These are phyloP conservation scores for Hymenochaete sp. DNA, from an alignment of 1,284 basidiomycete genomes.

Conservation along the genomic window DNA sequence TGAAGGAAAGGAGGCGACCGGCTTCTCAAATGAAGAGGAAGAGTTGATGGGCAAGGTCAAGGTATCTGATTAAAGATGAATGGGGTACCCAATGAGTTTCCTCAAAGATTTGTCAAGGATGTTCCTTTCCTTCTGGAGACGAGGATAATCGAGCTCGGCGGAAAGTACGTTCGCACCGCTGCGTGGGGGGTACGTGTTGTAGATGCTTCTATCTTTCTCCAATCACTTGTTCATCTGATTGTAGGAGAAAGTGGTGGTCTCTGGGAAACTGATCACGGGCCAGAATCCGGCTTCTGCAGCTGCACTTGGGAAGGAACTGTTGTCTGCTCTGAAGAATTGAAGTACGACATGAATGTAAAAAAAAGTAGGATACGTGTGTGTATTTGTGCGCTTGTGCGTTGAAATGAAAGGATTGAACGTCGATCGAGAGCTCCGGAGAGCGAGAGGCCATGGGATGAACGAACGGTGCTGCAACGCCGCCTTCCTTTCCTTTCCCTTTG, in stretches of 20 bases:
- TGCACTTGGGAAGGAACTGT: conserved; percentile 40
- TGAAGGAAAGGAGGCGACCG: conserved; percentile 49
- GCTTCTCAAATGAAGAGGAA: conserved; percentile 70
- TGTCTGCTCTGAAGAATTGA: conserved; percentile 24
- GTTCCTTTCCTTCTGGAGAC: conserved; percentile 68
- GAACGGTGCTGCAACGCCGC: too few species aligned
- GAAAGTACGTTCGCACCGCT: conserved; percentile 45
- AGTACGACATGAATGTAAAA: not conserved
- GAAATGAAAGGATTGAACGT: not conserved
- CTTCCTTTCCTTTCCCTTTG: too few species aligned
- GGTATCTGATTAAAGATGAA: conserved; percentile 20
- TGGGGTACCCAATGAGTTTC: not conserved
- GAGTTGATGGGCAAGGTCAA: conserved; percentile 36
- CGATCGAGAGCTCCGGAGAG: not conserved
- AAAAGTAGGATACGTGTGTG: not conserved
- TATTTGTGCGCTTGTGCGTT: not conserved
- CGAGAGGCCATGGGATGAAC: too few species aligned
- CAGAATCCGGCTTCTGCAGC: conserved; percentile 64
- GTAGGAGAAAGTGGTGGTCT: conserved; percentile 37
- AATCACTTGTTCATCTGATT: conserved; percentile 1
- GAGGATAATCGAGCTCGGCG: conserved; percentile 44
- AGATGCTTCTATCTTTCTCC: not conserved
- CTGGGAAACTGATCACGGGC: conserved; percentile 50
- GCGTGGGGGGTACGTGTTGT: conserved; percentile 44
- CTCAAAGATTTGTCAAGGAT: conserved; percentile 22